Percentiles rank a stretch among this genome's conserved stretches.
Evolutionary conservation across 2,329 filamentous ascomycete genomes (phyloP).

Genomic region (Lasiodiplodia citricola): DNA sequence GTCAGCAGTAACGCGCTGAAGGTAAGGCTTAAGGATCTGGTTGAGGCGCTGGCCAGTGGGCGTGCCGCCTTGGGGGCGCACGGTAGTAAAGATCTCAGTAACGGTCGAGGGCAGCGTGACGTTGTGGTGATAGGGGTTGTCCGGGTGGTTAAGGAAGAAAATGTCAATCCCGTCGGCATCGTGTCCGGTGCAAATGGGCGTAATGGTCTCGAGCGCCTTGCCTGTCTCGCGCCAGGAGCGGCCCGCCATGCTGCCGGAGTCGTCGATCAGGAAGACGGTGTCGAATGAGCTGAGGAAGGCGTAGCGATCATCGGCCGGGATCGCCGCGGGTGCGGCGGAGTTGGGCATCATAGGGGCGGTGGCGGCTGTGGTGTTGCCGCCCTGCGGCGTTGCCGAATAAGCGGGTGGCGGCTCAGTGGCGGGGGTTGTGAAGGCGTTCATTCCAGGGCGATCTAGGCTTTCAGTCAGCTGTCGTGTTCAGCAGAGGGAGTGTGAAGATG

Average conservation of each 20-base stretch:
- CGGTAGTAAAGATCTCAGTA: slow-evolving; percentile 70
- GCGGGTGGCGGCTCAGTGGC: slow-evolving; percentile 49
- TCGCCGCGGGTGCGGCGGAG: slow-evolving; percentile 18
- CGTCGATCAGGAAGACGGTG: slow-evolving; percentile 89
- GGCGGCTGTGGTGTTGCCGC: slow-evolving; percentile 5
- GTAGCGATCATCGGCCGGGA: slow-evolving; percentile 67
- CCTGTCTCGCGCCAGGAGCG: slow-evolving; percentile 77
- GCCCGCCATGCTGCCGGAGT: slow-evolving; percentile 85
- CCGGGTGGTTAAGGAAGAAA: slow-evolving; percentile 81
- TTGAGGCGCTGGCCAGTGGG: slow-evolving; percentile 76
- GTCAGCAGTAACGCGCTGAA: slow-evolving; percentile 59
- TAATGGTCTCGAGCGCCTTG: slow-evolving; percentile 72
- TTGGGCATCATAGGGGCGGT: slow-evolving; percentile 12
- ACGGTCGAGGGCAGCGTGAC: slow-evolving; percentile 66
- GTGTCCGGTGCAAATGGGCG: slow-evolving; percentile 79
- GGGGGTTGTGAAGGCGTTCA: slow-evolving; percentile 37
- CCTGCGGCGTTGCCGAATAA: slow-evolving; percentile 42
- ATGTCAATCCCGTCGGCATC: slow-evolving; percentile 88
- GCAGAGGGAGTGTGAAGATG: neutral
- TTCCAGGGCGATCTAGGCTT: slow-evolving; percentile 35
- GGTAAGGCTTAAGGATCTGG: slow-evolving; percentile 74
- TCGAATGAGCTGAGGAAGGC: slow-evolving; percentile 81
- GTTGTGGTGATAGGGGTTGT: slow-evolving; percentile 66
- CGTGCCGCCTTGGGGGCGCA: slow-evolving; percentile 70
- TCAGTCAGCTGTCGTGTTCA: neutral